Evolutionary conservation across 139 green algal genomes (phyloP), one percentile per base, ranked within the genome.

Genomic region (Pleodorina starrii): DNA sequence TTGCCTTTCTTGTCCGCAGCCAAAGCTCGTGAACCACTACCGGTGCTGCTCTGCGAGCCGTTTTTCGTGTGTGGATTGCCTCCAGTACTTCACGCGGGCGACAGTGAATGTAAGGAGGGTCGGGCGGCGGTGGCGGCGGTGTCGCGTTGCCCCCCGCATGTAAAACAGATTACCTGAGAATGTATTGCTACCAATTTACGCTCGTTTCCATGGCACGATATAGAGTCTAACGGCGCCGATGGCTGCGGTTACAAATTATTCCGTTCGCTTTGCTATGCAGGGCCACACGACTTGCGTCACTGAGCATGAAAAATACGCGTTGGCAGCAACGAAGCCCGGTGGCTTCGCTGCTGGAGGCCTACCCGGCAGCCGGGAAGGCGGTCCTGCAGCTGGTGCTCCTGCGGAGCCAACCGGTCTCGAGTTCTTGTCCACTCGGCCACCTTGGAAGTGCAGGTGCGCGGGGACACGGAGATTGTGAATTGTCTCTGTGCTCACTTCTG

Each of bases 61-160:
- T 16, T 98, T 99, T 87, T 97, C 94, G 0, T 99, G 97, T 91
- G 93, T 99, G 16, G 97, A 99, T 92, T 99, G 97, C 91, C 91
- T 85, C 27, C 69, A 89, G 0, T 93, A 71, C 7, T 99, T 98
- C 89, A 96, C 98, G 91, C 66, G 83, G 16, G 32, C 86, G 36
- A 90, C 72, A 23, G 95, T 95, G 42, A 84, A 96, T 60, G 93
- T 95, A 73, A 90, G 91, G 59, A 5, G 54, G 12, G 25, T 23
- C 63, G 63, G 46, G 44, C 50, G 87, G 57, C 50, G 77, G 48
- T 29, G 76, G 54, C 9, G n/a, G n/a, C n/a, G n/a, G n/a, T n/a
- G n/a, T n/a, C n/a, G n/a, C n/a, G n/a, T n/a, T n/a, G n/a, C n/a
- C n/a, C n/a, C n/a, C n/a, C n/a, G n/a, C n/a, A n/a, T n/a, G n/a